Conservation (phyloP, 225 moss, liverwort and hornwort genomes). For the Straminergon stramineum region DNA sequence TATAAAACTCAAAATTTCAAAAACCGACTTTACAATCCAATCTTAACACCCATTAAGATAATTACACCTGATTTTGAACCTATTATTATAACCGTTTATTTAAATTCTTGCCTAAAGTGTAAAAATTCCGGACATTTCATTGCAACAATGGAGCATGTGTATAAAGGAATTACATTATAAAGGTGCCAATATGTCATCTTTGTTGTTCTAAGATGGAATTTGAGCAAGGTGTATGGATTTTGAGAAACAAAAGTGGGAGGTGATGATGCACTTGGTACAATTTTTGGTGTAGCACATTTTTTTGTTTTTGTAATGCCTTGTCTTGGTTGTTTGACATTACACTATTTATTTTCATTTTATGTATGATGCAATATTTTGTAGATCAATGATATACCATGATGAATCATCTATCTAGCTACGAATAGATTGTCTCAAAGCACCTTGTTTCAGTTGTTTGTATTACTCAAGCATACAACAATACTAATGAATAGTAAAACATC, state of each 20-base stretch:
- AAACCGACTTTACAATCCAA: not conserved
- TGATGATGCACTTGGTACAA: not conserved
- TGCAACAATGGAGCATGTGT: slow-evolving; percentile 28
- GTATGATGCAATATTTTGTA: not conserved
- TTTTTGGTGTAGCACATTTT: not conserved
- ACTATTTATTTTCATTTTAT: not conserved
- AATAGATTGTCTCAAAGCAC: not conserved
- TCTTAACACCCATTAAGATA: not conserved
- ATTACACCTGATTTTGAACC: not conserved
- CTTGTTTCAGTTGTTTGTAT: not conserved
- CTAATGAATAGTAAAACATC: not conserved
- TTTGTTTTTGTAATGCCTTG: too few relatives aligned
- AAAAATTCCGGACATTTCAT: not conserved
- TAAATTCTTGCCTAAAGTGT: not conserved
- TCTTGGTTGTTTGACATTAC: not conserved
- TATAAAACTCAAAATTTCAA: not conserved
- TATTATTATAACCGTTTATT: not conserved
- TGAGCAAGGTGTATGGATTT: not conserved
- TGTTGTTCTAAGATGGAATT: not conserved
- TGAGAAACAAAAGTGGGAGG: not conserved
- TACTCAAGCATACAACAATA: not conserved
- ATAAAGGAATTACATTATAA: not conserved
- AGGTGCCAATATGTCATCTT: not conserved
- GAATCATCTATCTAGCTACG: not conserved
- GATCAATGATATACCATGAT: not conserved